Conservation (phyloP, 1,284 basidiomycete genomes). For the Xerocomus minutiporus region DNA sequence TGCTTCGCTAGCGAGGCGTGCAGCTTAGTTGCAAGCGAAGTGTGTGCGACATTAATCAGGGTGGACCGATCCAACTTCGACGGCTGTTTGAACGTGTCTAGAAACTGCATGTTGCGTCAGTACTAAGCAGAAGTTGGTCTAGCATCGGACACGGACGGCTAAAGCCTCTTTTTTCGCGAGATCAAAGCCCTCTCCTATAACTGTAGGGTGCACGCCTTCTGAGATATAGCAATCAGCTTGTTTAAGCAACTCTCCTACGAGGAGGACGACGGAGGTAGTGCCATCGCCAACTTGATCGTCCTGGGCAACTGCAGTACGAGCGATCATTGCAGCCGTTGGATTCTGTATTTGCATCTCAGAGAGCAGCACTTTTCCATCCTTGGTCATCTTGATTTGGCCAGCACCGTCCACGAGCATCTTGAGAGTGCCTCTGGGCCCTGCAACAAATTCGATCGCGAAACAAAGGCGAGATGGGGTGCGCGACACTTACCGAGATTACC, state of each 20-base stretch:
- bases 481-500: constrained; percentile 79
- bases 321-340: constrained; percentile 99
- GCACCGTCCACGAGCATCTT: constrained; percentile 99
- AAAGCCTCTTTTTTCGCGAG: constrained; percentile 94
- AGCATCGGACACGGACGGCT: constrained; percentile 49
- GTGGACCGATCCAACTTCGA: constrained; percentile 82
- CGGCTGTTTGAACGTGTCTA: constrained; percentile 84
- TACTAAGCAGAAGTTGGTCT: constrained; percentile 11
- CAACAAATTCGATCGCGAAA: constrained; percentile 18
- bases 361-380: constrained; percentile 97
- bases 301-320: constrained; percentile 95
- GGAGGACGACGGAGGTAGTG: constrained; percentile 94
- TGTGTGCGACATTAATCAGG: constrained; percentile 89
- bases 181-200: constrained; percentile 95
- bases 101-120: constrained; percentile 57
- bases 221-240: constrained; percentile 98
- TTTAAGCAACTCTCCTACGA: constrained; percentile 96
- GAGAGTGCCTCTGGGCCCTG: constrained; percentile 91
- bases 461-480: constrained; percentile 19
- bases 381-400: constrained; percentile 99
- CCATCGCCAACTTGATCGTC: constrained; percentile 99
- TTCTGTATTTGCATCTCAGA: constrained; percentile 99
- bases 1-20: constrained; percentile 81
- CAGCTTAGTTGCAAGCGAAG: constrained; percentile 93
- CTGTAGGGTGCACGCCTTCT: constrained; percentile 97